Evolutionary conservation across 2,329 filamentous ascomycete species (phyloP).

Genomic region (Lachnellula cervina): DNA sequence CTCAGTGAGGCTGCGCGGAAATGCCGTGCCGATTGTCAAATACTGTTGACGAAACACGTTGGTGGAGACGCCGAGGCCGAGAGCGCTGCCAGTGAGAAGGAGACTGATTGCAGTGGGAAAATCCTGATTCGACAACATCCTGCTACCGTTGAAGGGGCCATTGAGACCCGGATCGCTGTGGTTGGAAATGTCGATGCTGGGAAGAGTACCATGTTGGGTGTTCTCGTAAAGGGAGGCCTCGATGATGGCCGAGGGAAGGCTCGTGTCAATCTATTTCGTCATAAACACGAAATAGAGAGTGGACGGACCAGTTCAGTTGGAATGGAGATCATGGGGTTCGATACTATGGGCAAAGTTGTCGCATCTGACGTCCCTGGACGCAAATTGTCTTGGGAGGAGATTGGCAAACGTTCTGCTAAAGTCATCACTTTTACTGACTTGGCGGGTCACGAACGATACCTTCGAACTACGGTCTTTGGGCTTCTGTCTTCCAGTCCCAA

Average conservation of each 20-base stretch:
- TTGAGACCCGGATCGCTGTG: slow-evolving; percentile 93
- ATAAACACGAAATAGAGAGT: slow-evolving; percentile 97
- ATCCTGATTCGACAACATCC: slow-evolving; percentile 75
- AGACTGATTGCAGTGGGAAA: slow-evolving; percentile 77
- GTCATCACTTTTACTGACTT: slow-evolving; percentile 96
- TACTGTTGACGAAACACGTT: slow-evolving; percentile 87
- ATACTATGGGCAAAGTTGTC: slow-evolving; percentile 78
- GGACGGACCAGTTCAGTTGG: slow-evolving; percentile 93
- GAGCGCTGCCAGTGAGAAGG: slow-evolving; percentile 53
- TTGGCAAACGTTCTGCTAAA: slow-evolving; percentile 90
- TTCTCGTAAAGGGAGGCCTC: slow-evolving; percentile 89
- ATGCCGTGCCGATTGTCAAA: slow-evolving; percentile 67
- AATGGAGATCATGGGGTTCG: slow-evolving; percentile 98
- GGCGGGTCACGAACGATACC: slow-evolving; percentile 90
- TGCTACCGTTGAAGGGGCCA: slow-evolving; percentile 73
- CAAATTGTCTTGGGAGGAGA: slow-evolving; percentile 94
- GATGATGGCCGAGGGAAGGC: slow-evolving; percentile 93
- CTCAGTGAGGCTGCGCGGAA: slow-evolving; percentile 60
- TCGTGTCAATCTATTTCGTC: slow-evolving; percentile 90
- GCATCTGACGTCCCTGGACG: slow-evolving; percentile 77
- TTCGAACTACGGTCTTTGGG: slow-evolving; percentile 94
- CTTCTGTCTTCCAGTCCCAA: slow-evolving; percentile 92
- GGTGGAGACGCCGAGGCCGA: slow-evolving; percentile 62
- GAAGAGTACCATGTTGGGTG: slow-evolving; percentile 93
- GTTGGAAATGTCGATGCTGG: slow-evolving; percentile 97